A percentile compares a stretch with the other conserved stretches of the same genome.
Evolutionary conservation across 768 basidiomycete species (phyloP).

Genomic region (Trichaptum fuscoviolaceum): DNA sequence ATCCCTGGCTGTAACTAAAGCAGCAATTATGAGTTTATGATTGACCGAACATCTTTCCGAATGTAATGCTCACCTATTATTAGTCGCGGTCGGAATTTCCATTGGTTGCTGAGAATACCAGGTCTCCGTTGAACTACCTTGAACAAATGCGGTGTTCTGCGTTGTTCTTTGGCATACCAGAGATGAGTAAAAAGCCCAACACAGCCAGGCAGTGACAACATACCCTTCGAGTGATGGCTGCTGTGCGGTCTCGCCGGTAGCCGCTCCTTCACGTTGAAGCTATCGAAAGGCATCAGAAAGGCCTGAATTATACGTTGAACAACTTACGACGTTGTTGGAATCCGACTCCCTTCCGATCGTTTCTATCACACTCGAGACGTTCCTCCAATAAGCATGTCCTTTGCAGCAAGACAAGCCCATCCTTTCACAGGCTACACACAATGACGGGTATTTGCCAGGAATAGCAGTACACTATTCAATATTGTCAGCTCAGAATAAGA

Average conservation of each 20-base stretch:
- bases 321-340: no score
- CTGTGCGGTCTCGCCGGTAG: no score
- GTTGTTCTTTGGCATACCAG: neutral
- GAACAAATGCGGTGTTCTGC: neutral
- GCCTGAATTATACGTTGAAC: no score
- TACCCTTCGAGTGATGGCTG: neutral
- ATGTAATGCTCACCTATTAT: neutral
- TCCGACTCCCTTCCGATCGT: no score
- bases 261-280: no score
- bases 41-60: neutral
- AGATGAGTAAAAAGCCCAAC: neutral
- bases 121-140: neutral
- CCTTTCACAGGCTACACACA: neutral
- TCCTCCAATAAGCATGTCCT: no score
- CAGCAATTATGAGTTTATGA: neutral
- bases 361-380: no score
- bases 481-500: neutral
- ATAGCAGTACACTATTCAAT: neutral
- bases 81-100: neutral
- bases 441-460: neutral
- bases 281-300: no score
- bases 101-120: neutral
- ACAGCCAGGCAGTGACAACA: neutral
- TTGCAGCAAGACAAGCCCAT: no score
- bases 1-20: neutral